Base-by-base conservation (phyloP, 768 basidiomycete genomes). In the Tephrocybe sp. region DNA sequence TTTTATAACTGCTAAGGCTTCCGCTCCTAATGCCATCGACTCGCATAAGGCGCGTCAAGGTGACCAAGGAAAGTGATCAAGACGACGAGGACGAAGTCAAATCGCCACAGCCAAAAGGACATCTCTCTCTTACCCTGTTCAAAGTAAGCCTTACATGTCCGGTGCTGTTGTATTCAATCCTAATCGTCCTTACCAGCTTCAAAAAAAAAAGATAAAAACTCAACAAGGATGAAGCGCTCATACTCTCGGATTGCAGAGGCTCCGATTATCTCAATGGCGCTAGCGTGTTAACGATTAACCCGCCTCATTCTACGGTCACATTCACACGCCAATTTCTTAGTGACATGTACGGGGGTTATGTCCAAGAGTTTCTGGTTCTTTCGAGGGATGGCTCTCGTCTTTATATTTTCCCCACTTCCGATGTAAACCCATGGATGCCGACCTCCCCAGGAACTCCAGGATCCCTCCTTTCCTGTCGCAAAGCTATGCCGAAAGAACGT, bases 401-500 rank as follows among this genome's bases (percentile, higher is more conserved):
- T 3, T 42, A 54, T 12, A 56, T 60, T 13, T 61, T 59, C 38
- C 60, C 58, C 6, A 60, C 44, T 43, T 56, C 54, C 7, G 53
- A 59, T 12, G 33, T 56, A 19, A 61, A 66, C 33, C 63, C 61
- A 1, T 30, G 27, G 1, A 57, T 64, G 48, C 62, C 65, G 6
- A 30, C 31, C 6, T 29, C 10, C 3, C 63, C 63, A 10, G 62
- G 65, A 3, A 45, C 54, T n/a, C 57, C 62, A 0, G 63, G 65
- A 21, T 37, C 64, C 4, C 44, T 66, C 10, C 59, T 61, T 31
- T 52, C 60, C 3, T 57, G 54, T 4, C 49, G 61, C 13, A 57
- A 55, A 31, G 57, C 60, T 33, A 52, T 64, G n/a, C 27, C 59
- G 12, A 16, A 53, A 5, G 34, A 54, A 9, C 29, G 42, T 4